Base-by-base conservation (phyloP, 2,329 filamentous ascomycete species). In the Cercospora zeina region DNA sequence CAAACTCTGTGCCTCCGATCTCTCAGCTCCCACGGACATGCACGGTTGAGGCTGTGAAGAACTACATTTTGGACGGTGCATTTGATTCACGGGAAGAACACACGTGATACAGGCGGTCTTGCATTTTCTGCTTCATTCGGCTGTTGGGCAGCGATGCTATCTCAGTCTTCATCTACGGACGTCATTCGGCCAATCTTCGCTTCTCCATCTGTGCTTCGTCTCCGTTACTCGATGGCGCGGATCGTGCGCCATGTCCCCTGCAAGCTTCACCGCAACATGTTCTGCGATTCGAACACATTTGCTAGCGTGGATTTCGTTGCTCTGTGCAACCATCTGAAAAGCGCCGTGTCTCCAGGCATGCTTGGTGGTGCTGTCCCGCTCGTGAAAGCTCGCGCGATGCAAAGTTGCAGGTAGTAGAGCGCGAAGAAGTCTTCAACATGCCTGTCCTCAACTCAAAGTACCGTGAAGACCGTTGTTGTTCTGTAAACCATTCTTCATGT, bases 101-200 rank as follows among this genome's bases (percentile, higher is more conserved):
- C 16, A 45, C 16, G 16, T 45, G 16, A 45, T 11, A 14, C 11
- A 4, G 13, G 13, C 16, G 19, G 19, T 9, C 21, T 21, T 3
- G 39, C 39, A 24, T 45, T 21, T 16, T 21, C 19, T 11, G 10
- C 11, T 13, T 5, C n/a, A 21, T 45, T 45, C 27, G 54, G 47
- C 37, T 19, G 30, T 58, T 50, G 54, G 54, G 54, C 54, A 57
- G 54, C 54, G 45, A 45, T 27, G n/a, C 30, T 24, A 24, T 16
- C 7, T 21, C 39, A 47, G 21, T 19, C 19, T 36, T 10, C n/a
- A n/a, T 50, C 45, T 31, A 50, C 56, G 31, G 42, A 58, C 42
- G 27, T 58, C 56, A 55, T 55, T 51, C 45, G 56, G 56, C 31
- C 56, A 21, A 50, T 58, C 56, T 51, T 58, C 56, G 56, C 45